Base-by-base conservation (phyloP, 495 filamentous ascomycete genomes). In the Hypoxylon trugodes region DNA sequence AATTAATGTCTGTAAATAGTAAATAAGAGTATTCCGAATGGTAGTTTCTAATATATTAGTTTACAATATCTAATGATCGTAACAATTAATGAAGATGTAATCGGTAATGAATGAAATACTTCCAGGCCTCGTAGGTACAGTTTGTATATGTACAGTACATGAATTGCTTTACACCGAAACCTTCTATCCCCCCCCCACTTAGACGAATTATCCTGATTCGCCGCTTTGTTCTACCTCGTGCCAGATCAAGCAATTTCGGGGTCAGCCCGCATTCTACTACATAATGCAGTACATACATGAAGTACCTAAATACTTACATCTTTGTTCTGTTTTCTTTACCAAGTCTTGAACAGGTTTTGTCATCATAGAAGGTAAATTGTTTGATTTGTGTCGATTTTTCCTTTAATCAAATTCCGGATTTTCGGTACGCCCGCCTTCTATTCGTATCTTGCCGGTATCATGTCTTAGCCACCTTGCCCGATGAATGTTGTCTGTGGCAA, bases 161-260 rank as follows among this genome's bases (percentile, higher is more conserved):
- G 24, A 13, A 2, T 41, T 40, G 30, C 26, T 48, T 48, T n/a
- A n/a, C n/a, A 48, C 45, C 45, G 45, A 48, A 48, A n/a, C n/a
- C n/a, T n/a, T n/a, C n/a, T 33, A 15, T 48, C 21, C 15, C 30
- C 26, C 42, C 35, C 37, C 35, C 35, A 46, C 55, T 50, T 5
- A 4, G 9, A 38, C 32, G 10, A 25, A 32, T 52, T 67, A 53
- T 53, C 64, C 32, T 67, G 58, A 67, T 67, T 67, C 64, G 64
- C 58, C 41, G 52, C 52, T 67, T 67, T 67, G 64, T 67, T 58
- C 58, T 67, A 67, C 64, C 64, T 61, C 59, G 58, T 67, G 64
- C 64, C 52, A 67, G 57, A 67, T 61, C 53, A 58, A 67, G 64
- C 52, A 67, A 67, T 61, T 47, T 58, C 45, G 57, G 52, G 53